These are phyloP conservation scores for Microsporum audouinii DNA, from an alignment of 2,329 filamentous ascomycete species.

Conservation along the genomic window DNA sequence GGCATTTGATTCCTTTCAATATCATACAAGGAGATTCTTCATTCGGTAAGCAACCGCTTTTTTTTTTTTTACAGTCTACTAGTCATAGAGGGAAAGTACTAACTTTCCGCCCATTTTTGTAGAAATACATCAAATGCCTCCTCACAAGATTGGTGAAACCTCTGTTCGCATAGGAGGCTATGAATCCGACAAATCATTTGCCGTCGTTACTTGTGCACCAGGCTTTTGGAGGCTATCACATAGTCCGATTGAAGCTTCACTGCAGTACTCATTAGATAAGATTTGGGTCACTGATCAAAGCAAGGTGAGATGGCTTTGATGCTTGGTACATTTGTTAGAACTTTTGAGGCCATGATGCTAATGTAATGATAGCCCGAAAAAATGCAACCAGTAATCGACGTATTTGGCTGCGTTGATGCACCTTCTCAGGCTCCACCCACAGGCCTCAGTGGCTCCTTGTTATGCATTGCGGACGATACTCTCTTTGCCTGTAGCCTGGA, in stretches of 20 bases:
- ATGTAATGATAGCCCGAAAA: constrained; percentile 26
- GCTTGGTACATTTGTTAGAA: not conserved
- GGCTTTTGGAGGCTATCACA: constrained; percentile 31
- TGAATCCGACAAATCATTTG: constrained; percentile 18
- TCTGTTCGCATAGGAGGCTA: constrained; percentile 26
- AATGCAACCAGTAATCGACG: constrained; percentile 26
- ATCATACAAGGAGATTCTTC: not conserved
- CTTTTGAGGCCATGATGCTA: constrained; percentile 1
- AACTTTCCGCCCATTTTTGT: not conserved
- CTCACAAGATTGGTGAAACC: constrained; percentile 27
- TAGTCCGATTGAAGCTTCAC: constrained; percentile 16
- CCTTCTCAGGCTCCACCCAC: constrained; percentile 14
- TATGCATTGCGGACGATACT: constrained; percentile 38
- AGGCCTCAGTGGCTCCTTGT: constrained; percentile 33
- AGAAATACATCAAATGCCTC: constrained; percentile 25
- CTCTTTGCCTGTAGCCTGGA: constrained; percentile 40
- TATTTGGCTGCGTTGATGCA: constrained; percentile 27
- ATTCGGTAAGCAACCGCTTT: not conserved
- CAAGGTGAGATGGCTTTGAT: constrained; percentile 22
- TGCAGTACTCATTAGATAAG: constrained; percentile 23
- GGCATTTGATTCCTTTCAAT: constrained; percentile 27
- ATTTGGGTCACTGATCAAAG: constrained; percentile 35
- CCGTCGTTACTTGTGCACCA: constrained; percentile 27
- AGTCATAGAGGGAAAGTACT: not conserved
- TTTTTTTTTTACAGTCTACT: not conserved